These are phyloP conservation scores for Tolypocladium ovalisporum DNA, from an alignment of 2,329 filamentous ascomycete species.

Conservation along the genomic window DNA sequence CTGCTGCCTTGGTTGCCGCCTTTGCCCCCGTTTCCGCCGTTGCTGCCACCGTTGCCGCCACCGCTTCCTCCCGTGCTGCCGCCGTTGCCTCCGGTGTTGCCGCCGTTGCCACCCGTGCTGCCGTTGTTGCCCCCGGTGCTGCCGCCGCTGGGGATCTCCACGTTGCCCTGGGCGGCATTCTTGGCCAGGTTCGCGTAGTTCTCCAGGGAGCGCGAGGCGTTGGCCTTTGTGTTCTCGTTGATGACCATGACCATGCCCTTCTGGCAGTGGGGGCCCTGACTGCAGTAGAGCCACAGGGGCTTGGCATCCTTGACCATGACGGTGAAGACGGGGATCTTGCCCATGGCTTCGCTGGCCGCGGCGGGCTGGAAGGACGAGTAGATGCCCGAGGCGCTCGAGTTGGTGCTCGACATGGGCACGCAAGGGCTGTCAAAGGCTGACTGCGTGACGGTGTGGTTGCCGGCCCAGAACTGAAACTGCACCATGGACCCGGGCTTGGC, in stretches of 20 bases:
- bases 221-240: constrained; percentile 51
- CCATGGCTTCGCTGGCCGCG: constrained; percentile 34
- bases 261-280: constrained; percentile 64
- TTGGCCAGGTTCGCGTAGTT: constrained; percentile 33
- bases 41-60: constrained; percentile 3
- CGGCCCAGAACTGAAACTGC: constrained; percentile 55
- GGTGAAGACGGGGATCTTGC: constrained; percentile 56
- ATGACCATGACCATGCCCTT: constrained; percentile 66
- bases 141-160: constrained; percentile 10
- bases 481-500: constrained; percentile 53
- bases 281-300: constrained; percentile 73
- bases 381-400: constrained; percentile 46
- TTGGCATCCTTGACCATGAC: constrained; percentile 56
- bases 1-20: not conserved
- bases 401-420: constrained; percentile 43
- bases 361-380: constrained; percentile 60
- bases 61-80: constrained; percentile 5
- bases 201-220: constrained; percentile 38
- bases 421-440: constrained; percentile 65
- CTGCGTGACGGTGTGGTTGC: constrained; percentile 73
- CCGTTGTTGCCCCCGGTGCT: constrained; percentile 7
- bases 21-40: not conserved
- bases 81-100: constrained; percentile 3
- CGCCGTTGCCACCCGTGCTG: constrained; percentile 8
- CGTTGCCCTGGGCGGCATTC: constrained; percentile 11